phyloP scores from a whole-genome alignment of 1,284 basidiomycete species.

The Somion occarium region DNA sequence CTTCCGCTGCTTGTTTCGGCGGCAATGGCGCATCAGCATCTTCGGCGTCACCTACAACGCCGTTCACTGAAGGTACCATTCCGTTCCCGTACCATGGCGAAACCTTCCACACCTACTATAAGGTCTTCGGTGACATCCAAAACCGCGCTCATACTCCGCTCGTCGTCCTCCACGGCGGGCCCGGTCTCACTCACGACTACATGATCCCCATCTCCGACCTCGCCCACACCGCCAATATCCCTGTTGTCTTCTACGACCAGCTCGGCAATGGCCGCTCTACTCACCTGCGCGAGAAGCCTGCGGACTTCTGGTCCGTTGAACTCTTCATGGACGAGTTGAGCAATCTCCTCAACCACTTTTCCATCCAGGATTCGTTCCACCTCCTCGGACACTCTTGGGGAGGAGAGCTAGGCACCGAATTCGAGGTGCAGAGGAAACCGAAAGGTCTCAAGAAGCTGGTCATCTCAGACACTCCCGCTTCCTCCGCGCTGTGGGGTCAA shows the following conservation, averaged over 20 bases:
- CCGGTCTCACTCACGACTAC: conserved; percentile 27
- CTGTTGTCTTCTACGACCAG: conserved; percentile 35
- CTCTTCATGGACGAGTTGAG: conserved; percentile 32
- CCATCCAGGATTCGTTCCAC: conserved; percentile 24
- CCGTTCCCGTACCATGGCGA: conserved; percentile 20
- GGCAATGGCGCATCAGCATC: not conserved
- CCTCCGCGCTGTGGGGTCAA: conserved; percentile 23
- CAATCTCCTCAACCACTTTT: conserved; percentile 27
- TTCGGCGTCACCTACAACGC: not conserved
- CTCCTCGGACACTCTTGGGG: conserved; percentile 35
- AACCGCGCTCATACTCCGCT: conserved; percentile 21
- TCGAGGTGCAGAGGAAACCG: conserved; percentile 20
- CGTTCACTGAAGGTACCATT: conserved; percentile 13
- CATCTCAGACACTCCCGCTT: conserved; percentile 23
- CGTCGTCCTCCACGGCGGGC: conserved; percentile 34
- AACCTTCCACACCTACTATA: conserved; percentile 29
- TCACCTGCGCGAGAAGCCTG: conserved; percentile 26
- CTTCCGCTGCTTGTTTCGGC: not conserved
- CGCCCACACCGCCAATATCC: conserved; percentile 13
- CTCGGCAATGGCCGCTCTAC: conserved; percentile 29
- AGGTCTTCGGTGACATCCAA: conserved; percentile 27
- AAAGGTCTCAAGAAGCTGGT: conserved; percentile 27
- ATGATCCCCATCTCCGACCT: conserved; percentile 25
- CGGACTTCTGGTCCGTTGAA: conserved; percentile 28
- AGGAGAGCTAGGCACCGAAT: conserved; percentile 25